Base-by-base conservation (phyloP, 1,284 basidiomycete species). In the Termitomyces sp. region DNA sequence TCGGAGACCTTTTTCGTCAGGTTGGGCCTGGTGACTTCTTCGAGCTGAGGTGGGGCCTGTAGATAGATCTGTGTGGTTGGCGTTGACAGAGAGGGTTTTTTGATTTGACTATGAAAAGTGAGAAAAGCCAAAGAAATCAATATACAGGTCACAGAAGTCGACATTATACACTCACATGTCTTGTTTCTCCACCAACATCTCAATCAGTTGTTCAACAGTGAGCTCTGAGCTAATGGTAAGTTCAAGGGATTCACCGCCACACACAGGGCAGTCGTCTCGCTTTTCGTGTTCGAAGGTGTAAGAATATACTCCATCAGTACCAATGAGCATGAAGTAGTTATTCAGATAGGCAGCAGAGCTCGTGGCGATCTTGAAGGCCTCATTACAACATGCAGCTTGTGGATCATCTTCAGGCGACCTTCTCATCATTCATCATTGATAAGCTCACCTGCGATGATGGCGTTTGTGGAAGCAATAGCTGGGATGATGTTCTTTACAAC, bases 401-500 rank as follows among this genome's bases (percentile, higher is more conserved):
- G 43, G 19, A 10, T 26, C 21, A 13, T 18, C 30, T 47, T 46
- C 30, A 40, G 55, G 21, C 21, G 46, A 14, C 18, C 7, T 3
- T 26, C 33, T 16, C 19, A n/a, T 42, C 16, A 28, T 19, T 28
- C 14, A 45, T 46, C 18, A 13, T 74, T 31, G 59, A 31, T 30
- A 21, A 2, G 16, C 46, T 40, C 37, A 91, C 92, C 92, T 30
- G 94, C 91, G 57, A 98, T 94, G 66, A 97, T 93, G 39, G 94
- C 93, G 63, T 97, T 97, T 9, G 95, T 97, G 1, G 91, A 94
- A 0, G 94, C 94, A 59, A 98, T 97, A 30, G 97, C 96, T 11
- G 96, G 96, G 59, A 99, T 99, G 69, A 99, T 98, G 67, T 98
- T 97, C 78, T 99, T 99, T 47, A 99, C 95, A 31, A 99, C 97